Percentiles rank a stretch among this genome's conserved stretches.
Evolutionary conservation across 306 rosid genomes (phyloP).

Genomic region (Fragaria ananassa): DNA sequence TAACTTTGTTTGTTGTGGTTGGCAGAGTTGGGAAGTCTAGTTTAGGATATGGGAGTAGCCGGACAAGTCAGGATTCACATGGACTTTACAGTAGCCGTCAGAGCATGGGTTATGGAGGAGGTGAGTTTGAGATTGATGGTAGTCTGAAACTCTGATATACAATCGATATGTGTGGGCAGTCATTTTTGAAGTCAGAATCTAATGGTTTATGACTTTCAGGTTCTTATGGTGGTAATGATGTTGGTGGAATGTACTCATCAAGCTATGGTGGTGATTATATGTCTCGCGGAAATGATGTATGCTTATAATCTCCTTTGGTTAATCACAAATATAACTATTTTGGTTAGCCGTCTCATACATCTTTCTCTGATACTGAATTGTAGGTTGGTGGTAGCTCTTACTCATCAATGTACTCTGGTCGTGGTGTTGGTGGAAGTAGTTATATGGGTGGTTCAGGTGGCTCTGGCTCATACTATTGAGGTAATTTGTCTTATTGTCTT

Average conservation of each 20-base stretch:
- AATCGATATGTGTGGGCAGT: background rate
- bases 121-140: slow-evolving; percentile 27
- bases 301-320: slow-evolving; percentile 17
- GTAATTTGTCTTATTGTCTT: slow-evolving; percentile 32
- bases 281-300: slow-evolving; percentile 84
- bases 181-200: background rate
- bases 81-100: slow-evolving; percentile 72
- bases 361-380: slow-evolving; percentile 9
- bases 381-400: slow-evolving; percentile 81
- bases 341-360: background rate
- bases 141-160: background rate
- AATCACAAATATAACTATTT: background rate
- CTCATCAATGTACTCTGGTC: slow-evolving; percentile 73
- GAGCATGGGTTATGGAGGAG: slow-evolving; percentile 56
- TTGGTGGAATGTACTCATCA: slow-evolving; percentile 75
- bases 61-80: slow-evolving; percentile 72
- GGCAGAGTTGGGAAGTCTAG: slow-evolving; percentile 71
- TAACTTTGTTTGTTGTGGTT: slow-evolving; percentile 26
- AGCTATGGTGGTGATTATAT: slow-evolving; percentile 74
- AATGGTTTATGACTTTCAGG: slow-evolving; percentile 42
- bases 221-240: slow-evolving; percentile 63
- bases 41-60: slow-evolving; percentile 63
- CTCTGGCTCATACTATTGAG: slow-evolving; percentile 87
- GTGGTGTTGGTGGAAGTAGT: slow-evolving; percentile 69
- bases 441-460: slow-evolving; percentile 77